These are phyloP conservation scores for Xanthoceras sorbifolium DNA, from an alignment of 345 rosid genomes.

Conservation along the genomic window DNA sequence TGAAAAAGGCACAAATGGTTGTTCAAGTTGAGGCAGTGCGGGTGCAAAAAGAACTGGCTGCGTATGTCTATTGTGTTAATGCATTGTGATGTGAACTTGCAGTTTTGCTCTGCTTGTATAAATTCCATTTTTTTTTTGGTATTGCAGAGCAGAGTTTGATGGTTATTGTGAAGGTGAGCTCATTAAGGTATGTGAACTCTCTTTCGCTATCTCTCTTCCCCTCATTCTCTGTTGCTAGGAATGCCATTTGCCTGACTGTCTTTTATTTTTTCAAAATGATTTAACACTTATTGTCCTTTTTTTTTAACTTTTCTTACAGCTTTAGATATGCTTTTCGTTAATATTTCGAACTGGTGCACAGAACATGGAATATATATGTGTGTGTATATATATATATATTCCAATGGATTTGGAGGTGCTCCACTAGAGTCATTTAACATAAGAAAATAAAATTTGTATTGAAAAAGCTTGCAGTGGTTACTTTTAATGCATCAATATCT, in stretches of 20 bases:
- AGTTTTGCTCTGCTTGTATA: constrained; percentile 19
- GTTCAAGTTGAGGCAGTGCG: constrained; percentile 96
- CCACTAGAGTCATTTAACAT: no score
- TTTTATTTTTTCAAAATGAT: neutral
- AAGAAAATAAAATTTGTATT: no score
- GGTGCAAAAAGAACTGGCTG: constrained; percentile 91
- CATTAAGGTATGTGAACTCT: constrained; percentile 60
- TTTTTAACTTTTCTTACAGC: neutral
- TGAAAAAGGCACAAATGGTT: constrained; percentile 97
- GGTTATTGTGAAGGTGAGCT: constrained; percentile 97
- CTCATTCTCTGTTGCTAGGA: neutral
- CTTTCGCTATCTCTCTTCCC: no score
- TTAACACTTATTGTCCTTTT: neutral
- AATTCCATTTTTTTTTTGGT: constrained; percentile 22
- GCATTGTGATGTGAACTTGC: constrained; percentile 4
- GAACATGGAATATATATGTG: no score
- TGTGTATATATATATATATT: no score
- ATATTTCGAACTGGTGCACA: no score
- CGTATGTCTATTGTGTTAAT: constrained; percentile 41
- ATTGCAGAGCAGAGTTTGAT: constrained; percentile 87
- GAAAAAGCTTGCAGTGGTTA: neutral
- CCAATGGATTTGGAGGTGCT: no score
- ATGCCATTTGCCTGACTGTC: neutral
- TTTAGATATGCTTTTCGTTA: neutral
- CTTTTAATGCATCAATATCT: neutral